Percentiles rank a stretch among this genome's conserved stretches.
phyloP scores from a whole-genome alignment of 257 asterid genomes.

The Fraxinus cuspidata region DNA sequence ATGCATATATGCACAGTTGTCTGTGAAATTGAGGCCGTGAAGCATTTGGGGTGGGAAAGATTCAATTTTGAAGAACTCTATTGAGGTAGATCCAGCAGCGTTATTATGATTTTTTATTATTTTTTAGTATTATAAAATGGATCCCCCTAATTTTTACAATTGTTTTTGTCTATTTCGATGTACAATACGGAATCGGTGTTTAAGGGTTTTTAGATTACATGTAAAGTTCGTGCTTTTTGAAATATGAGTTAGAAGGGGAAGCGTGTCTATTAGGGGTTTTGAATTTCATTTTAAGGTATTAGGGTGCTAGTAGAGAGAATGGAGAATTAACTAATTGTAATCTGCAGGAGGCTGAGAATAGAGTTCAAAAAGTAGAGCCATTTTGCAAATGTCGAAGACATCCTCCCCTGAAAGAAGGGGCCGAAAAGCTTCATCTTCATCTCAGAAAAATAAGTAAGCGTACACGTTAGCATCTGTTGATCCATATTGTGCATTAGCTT shows the following conservation, averaged over 20 bases:
- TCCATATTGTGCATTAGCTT: background rate
- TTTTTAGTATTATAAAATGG: background rate
- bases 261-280: background rate
- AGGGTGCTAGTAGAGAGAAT: conserved; percentile 18
- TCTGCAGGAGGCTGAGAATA: conserved; percentile 45
- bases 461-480: conserved; percentile 15
- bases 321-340: conserved; percentile 27
- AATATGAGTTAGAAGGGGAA: conserved; percentile 20
- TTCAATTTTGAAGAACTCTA: conserved; percentile 28
- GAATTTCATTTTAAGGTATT: conserved; percentile 2
- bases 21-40: conserved; percentile 22
- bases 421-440: conserved; percentile 42
- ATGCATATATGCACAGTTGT: conserved; percentile 17
- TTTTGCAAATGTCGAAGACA: conserved; percentile 66
- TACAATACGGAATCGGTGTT: background rate
- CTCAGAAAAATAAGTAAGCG: conserved; percentile 51
- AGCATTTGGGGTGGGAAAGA: conserved; percentile 24
- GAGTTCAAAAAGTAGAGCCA: conserved; percentile 34
- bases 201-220: background rate
- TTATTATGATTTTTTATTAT: background rate
- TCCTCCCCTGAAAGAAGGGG: conserved; percentile 42
- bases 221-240: background rate
- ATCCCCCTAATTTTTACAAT: conserved; percentile 1
- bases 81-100: conserved; percentile 28
- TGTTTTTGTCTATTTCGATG: conserved; percentile 16